phyloP scores from a whole-genome alignment of 306 rosid species.

The Prunus mira region DNA sequence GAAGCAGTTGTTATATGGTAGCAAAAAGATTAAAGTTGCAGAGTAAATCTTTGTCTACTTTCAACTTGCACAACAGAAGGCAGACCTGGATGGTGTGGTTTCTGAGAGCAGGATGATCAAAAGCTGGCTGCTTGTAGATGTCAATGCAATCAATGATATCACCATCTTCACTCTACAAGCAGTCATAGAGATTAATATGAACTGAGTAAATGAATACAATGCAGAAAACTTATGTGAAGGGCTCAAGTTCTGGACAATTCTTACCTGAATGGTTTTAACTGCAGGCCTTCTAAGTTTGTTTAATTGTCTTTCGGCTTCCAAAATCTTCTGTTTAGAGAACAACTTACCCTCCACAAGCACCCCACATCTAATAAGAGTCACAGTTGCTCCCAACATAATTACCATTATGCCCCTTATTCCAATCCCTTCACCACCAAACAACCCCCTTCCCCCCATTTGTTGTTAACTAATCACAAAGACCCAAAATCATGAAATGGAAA shows the following conservation, averaged over 20 bases:
- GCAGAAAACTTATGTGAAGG: not conserved
- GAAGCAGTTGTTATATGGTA: not conserved
- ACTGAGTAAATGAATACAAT: not conserved
- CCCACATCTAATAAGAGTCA: slow-evolving; percentile 17
- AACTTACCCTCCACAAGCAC: slow-evolving; percentile 19
- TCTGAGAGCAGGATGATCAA: slow-evolving; percentile 52
- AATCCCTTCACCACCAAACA: not conserved
- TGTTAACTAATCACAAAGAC: not conserved
- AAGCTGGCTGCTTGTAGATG: slow-evolving; percentile 54
- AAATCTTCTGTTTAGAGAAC: slow-evolving; percentile 31
- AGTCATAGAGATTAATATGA: not conserved
- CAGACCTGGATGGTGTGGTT: slow-evolving; percentile 53
- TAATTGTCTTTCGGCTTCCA: slow-evolving; percentile 48
- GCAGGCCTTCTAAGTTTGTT: slow-evolving; percentile 44
- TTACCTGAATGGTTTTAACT: slow-evolving; percentile 49
- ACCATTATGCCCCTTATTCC: slow-evolving; percentile 12
- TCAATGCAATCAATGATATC: slow-evolving; percentile 60
- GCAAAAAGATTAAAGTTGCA: not conserved
- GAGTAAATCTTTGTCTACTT: no score
- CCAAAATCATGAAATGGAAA: not conserved
- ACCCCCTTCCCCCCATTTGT: slow-evolving; percentile 11
- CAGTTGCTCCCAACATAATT: slow-evolving; percentile 26
- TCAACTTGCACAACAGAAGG: not conserved
- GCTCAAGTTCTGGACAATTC: not conserved
- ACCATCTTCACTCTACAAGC: slow-evolving; percentile 64